Conservation (phyloP, 2,329 filamentous ascomycete species). For the Bipolaris bicolor region DNA sequence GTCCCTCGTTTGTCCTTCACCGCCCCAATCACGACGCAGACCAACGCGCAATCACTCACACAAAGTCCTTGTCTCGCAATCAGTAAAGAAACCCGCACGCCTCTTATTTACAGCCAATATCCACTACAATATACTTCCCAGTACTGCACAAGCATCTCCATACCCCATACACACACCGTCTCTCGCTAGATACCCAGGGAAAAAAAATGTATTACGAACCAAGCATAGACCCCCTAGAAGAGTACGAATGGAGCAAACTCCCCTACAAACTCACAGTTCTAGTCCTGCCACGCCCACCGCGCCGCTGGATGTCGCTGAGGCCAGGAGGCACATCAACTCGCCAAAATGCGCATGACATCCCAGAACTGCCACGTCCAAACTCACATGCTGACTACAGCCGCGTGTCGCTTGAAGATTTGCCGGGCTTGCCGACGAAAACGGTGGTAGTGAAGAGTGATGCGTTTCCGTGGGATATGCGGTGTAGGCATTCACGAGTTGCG, state of each 20-base stretch:
- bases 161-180: not conserved
- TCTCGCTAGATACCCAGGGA: too few species aligned
- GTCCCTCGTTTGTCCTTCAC: not conserved
- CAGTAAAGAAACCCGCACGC: not conserved
- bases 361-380: constrained; percentile 17
- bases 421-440: constrained; percentile 21
- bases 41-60: not conserved
- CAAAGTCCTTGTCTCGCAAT: not conserved
- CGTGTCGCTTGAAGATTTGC: constrained; percentile 24
- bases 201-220: not conserved
- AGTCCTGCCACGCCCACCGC: constrained; percentile 26
- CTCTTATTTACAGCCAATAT: not conserved
- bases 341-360: constrained; percentile 7
- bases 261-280: constrained; percentile 32
- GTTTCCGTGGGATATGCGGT: constrained; percentile 30
- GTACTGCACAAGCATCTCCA: not conserved
- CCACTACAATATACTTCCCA: too few species aligned
- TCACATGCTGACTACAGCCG: constrained; percentile 21
- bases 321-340: constrained; percentile 16
- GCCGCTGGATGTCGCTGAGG: constrained; percentile 24
- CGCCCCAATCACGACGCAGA: not conserved
- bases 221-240: constrained; percentile 29
- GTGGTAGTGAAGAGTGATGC: constrained; percentile 16
- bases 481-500: constrained; percentile 24
- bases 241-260: constrained; percentile 28